Base-by-base conservation (phyloP, 116 monocot species). In the Thalassia testudinum region DNA sequence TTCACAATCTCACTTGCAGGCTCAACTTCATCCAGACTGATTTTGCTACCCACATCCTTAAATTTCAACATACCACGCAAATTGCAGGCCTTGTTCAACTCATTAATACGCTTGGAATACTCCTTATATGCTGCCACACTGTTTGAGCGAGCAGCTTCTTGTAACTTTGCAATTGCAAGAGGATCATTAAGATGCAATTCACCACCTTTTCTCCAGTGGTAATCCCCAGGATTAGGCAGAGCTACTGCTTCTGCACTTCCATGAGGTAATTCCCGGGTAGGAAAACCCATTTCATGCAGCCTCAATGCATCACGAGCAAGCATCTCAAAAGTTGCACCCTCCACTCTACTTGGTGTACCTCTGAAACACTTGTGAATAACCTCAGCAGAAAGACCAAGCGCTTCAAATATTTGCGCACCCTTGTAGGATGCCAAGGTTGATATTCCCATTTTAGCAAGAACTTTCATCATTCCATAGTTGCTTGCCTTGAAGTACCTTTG, bases 391-490 rank as follows among this genome's bases (percentile, higher is more conserved):
- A 99, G 78, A 27, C 99, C 99, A 17, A 99, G 75, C 21, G 86
- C 99, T 80, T 99, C 99, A 66, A 99, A 99, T 54, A 90, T 99
- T 48, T 99, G 99, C 34, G 99, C 99, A 62, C 99, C 99, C 66
- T 99, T 99, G 69, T 99, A 99, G 38, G 99, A 99, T 27, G 99
- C 99, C 20, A 99, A 66, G n/a, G 99, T 99, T 14, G 99, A 99
- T 65, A 90, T 99, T 8, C 99, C 99, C 99, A 99, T 99, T 59
- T 99, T 99, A 16, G 99, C 99, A 65, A 99, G 86, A 71, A 99
- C 99, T 69, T 99, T 99, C 99, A 99, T 99, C 85, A 99, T 82
- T 23, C 99, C 99, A 60, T 99, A 77, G 43, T 75, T 82, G 48
- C 79, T 82, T 53, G 99, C 99, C 55, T 86, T 82, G 22, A 89